Percentiles rank a stretch among this genome's conserved stretches.
Evolutionary conservation across 2,329 filamentous ascomycete genomes (phyloP).

Genomic region (Colletotrichum sublineola): DNA sequence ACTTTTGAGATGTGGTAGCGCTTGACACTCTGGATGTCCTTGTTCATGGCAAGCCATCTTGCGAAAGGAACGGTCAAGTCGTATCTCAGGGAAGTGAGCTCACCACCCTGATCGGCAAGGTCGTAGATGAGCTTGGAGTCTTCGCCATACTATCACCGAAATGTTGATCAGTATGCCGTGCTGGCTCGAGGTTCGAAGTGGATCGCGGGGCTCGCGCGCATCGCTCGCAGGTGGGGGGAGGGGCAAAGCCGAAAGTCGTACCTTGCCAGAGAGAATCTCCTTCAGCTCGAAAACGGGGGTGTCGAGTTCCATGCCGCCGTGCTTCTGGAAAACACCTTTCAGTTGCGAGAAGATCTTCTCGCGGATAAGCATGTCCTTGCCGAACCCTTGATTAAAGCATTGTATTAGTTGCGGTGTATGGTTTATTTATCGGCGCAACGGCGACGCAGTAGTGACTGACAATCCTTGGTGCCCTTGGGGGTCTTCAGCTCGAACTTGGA

Average conservation of each 20-base stretch:
- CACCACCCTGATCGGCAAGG: constrained; percentile 87
- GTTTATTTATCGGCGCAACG: constrained; percentile 30
- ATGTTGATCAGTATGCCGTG: constrained; percentile 15
- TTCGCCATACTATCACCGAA: constrained; percentile 67
- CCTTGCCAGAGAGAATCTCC: constrained; percentile 87
- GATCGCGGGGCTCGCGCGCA: constrained; percentile 32
- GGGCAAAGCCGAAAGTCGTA: constrained; percentile 26
- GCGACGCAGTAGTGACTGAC: constrained; percentile 53
- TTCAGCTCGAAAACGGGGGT: constrained; percentile 88
- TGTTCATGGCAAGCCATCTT: constrained; percentile 93
- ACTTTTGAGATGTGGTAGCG: constrained; percentile 97
- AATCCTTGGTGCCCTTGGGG: constrained; percentile 92
- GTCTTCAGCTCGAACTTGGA: constrained; percentile 81
- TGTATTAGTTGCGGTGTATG: constrained; percentile 35
- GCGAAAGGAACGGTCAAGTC: constrained; percentile 92
- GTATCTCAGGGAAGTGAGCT: constrained; percentile 82
- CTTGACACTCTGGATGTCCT: constrained; percentile 85
- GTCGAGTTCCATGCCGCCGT: constrained; percentile 84
- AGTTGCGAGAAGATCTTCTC: constrained; percentile 85
- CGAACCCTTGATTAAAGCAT: constrained; percentile 65
- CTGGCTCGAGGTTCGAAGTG: constrained; percentile 13
- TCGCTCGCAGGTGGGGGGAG: constrained; percentile 21
- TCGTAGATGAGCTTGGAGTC: constrained; percentile 78
- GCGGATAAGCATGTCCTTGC: constrained; percentile 82
- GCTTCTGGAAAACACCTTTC: constrained; percentile 83